Evolutionary conservation across 768 basidiomycete genomes (phyloP), one percentile per base, ranked within the genome.

Genomic region (Russula sp.): DNA sequence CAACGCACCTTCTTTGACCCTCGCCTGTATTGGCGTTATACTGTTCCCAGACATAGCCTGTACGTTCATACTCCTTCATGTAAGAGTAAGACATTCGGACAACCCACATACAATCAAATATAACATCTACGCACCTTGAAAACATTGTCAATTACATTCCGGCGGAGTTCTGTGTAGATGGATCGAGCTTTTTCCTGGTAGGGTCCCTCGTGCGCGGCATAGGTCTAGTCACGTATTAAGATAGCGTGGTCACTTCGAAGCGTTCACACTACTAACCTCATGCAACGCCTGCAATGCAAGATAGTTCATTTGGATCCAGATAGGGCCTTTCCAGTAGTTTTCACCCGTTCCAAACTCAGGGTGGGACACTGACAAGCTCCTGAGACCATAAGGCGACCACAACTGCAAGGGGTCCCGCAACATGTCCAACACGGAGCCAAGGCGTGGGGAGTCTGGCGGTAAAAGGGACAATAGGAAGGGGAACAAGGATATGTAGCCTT

Each of bases 271-370:
- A 68, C 77, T 61, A 32, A 90, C 92, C 75, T 87, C 89, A 72
- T 92, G 80, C 62, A 98, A 76, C 14, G 93, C 84, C 30, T 84
- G 80, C 57, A 98, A 78, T 18, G 88, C 86, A 65, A 98, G 81
- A 72, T 94, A 98, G 75, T 98, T 98, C 90, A 98, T 95, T 74
- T 93, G 95, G 42, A 97, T 83, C 95, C 95, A 98, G 55, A 98
- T 89, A 3, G 95, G 92, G 1, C 96, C 94, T 71, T 88, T 89
- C 95, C 95, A 98, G 75, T 98, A 98, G 76, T 98, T 92, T 75
- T 98, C 95, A 53, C 89, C 96, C 69, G 84, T 78, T 16, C 94
- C 95, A 70, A 94, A 98, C 55, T 91, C 83, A n/a, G 89, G 85
- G 72, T 98, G 93, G 22, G 86, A 84, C n/a, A 83, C 86, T 8